Evolutionary conservation across 306 rosid species (phyloP), one percentile per base, ranked within the genome.

Genomic region (Corylus avellana): DNA sequence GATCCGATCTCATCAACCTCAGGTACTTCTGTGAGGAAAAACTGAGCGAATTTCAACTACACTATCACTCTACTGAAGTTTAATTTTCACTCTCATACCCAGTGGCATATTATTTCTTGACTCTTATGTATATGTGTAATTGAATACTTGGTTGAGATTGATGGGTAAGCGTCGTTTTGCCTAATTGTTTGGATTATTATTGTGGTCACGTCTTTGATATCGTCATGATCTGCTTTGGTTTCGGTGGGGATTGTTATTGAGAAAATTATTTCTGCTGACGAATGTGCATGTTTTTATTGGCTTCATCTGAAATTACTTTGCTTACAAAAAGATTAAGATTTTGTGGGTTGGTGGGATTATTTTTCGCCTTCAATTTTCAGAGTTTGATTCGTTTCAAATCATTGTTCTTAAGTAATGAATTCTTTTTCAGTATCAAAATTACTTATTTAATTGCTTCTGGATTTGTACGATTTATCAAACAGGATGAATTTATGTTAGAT

Each of bases 1-100:
- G 89, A 80, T 85, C 84, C 69, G 87, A 85, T 85, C 91, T 80
- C 88, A 80, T 87, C 91, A 2, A 58, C 82, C 35, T 80, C 91
- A 78, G 91, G 91, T 87, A 82, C 57, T 47, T 62, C 82, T 76
- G 44, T 72, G 32, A 50, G 62, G 59, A 75, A 66, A 25, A 79
- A 62, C 5, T 7, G 70, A 47, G 47, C 14, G 17, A 13, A n/a
- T 35, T 75, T 54, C 20, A 25, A 2, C n/a, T 12, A 32, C 74
- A 16, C 16, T 3, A 0, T 47, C 58, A 49, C 57, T 72, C 72
- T 77, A 78, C 8, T 27, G 22, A 5, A 35, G 10, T 62, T 57
- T 51, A 68, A 42, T 29, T 17, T 16, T 49, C 70, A 80, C 37
- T 80, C 58, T 32, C 62, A 42, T 54, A 67, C 55, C 46, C 71